Conservation (phyloP, 768 basidiomycete genomes). For the Trametes meyenii region DNA sequence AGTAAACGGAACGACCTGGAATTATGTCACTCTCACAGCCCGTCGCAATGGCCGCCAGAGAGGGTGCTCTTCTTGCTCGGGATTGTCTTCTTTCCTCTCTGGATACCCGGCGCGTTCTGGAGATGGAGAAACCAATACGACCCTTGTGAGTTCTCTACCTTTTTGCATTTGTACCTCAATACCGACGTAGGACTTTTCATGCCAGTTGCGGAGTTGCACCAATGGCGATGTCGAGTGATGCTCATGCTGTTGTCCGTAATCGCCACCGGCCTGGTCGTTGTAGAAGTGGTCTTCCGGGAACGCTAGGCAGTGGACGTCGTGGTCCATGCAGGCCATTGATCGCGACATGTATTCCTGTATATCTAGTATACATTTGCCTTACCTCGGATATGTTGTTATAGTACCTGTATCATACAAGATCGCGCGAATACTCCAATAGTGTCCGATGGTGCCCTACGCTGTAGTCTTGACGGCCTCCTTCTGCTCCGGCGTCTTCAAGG, state of each 20-base stretch:
- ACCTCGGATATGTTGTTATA: constrained; percentile 13
- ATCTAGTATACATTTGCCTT: constrained; percentile 8
- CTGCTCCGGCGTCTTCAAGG: constrained; percentile 21
- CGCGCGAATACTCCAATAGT: neutral
- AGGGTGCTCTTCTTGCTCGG: constrained; percentile 22
- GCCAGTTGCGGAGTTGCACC: constrained; percentile 25
- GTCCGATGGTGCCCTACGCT: constrained; percentile 15
- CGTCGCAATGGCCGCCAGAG: constrained; percentile 23
- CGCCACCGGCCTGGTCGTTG: constrained; percentile 17
- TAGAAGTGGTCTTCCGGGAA: constrained; percentile 24
- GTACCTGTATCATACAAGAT: constrained; percentile 15
- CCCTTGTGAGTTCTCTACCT: constrained; percentile 17
- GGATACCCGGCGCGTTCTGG: constrained; percentile 25
- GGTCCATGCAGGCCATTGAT: neutral
- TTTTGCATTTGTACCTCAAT: neutral
- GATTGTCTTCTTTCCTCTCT: constrained; percentile 24
- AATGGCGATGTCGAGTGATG: constrained; percentile 25
- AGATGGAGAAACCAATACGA: constrained; percentile 18
- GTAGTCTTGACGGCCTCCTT: constrained; percentile 39
- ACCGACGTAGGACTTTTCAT: neutral
- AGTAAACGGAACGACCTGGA: too few relatives aligned
- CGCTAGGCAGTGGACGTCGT: neutral
- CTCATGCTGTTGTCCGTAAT: constrained; percentile 23
- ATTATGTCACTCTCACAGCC: constrained; percentile 13
- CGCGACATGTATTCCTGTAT: neutral